Evolutionary conservation across 164 flowering plant genomes (phyloP).

Genomic region (Liriodendron chinense): DNA sequence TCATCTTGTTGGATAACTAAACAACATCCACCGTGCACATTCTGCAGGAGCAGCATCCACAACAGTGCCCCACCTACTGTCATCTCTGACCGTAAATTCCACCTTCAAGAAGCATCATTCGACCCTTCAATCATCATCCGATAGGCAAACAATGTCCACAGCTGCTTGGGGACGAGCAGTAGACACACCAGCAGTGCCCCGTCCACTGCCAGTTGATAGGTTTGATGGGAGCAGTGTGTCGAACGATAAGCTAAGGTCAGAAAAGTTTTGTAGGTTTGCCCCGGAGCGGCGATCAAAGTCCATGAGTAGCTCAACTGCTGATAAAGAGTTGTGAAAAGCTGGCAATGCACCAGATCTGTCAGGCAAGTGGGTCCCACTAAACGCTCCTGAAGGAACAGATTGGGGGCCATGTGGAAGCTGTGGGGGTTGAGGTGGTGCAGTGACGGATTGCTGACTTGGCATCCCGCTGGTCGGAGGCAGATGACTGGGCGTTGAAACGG

Average conservation of each 20-base stretch:
- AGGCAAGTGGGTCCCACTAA: constrained; percentile 7
- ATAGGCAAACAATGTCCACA: constrained; percentile 44
- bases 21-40: constrained; percentile 30
- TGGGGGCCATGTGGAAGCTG: neutral
- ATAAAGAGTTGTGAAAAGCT: constrained; percentile 5
- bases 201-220: constrained; percentile 6
- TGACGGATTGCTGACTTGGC: constrained; percentile 23
- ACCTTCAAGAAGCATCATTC: neutral
- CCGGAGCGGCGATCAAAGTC: constrained; percentile 14
- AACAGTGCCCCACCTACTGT: constrained; percentile 3
- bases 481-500: constrained; percentile 14
- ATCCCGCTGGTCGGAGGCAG: constrained; percentile 14
- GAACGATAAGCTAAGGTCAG: neutral
- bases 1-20: constrained; percentile 64
- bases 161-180: constrained; percentile 7
- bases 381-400: constrained; percentile 10
- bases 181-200: neutral
- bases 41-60: neutral
- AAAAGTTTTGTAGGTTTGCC: constrained; percentile 3
- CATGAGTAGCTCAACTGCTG: constrained; percentile 24
- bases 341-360: constrained; percentile 15
- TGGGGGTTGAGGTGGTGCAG: neutral
- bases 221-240: constrained; percentile 11
- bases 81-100: neutral
- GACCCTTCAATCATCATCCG: constrained; percentile 45